Evolutionary conservation across 495 filamentous ascomycete genomes (phyloP).

Genomic region (Aspergillus sclerotioniger): DNA sequence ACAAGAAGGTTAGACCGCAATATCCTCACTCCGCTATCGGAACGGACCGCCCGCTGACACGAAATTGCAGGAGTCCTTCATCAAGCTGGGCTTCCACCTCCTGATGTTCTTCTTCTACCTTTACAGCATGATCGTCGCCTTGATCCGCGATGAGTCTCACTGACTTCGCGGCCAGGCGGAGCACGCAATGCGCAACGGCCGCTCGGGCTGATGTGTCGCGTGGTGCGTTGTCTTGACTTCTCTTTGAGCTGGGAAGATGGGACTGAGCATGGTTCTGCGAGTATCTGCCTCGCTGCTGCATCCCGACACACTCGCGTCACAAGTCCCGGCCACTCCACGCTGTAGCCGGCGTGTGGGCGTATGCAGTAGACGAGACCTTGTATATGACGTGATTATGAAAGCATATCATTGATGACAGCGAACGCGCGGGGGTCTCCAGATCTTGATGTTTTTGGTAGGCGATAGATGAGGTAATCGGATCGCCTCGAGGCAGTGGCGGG

Average conservation of each 20-base stretch:
- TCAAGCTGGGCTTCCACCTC: conserved; percentile 98
- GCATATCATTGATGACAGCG: conserved; percentile 17
- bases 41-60: conserved; percentile 10
- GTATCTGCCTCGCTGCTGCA: conserved; percentile 1
- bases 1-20: conserved; percentile 79
- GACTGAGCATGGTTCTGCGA: conserved; percentile 4
- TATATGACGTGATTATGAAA: conserved; percentile 22
- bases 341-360: conserved; percentile 7
- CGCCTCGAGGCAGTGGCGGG: background rate
- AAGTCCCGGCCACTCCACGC: background rate
- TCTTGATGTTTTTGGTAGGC: conserved; percentile 10
- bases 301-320: background rate
- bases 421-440: conserved; percentile 8
- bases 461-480: background rate
- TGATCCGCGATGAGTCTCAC: conserved; percentile 92
- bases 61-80: conserved; percentile 82
- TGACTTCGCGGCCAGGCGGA: conserved; percentile 52
- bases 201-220: conserved; percentile 15
- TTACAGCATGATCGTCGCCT: conserved; percentile 98
- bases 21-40: conserved; percentile 11
- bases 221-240: conserved; percentile 9
- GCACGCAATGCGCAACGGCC: conserved; percentile 42
- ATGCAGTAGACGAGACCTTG: conserved; percentile 9
- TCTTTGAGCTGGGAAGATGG: background rate
- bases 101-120: conserved; percentile 99